These are phyloP conservation scores for Xylaria sp. DNA, from an alignment of 2,329 filamentous ascomycete species.

Conservation along the genomic window DNA sequence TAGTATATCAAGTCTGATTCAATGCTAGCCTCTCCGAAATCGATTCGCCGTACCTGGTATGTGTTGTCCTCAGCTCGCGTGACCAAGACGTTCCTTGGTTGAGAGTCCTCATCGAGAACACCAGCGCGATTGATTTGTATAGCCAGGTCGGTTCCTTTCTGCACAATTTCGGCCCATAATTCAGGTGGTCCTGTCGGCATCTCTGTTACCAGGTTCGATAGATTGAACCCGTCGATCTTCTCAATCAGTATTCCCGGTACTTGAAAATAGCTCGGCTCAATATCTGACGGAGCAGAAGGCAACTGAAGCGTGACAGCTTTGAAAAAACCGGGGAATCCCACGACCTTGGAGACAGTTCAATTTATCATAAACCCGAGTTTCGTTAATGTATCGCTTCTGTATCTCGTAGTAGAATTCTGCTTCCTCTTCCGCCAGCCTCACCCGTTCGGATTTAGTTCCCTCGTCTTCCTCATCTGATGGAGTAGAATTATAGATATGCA, in stretches of 20 bases:
- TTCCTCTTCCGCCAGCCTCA: conserved; percentile 10
- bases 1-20: conserved; percentile 1
- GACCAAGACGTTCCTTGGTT: conserved; percentile 15
- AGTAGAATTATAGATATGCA: not conserved
- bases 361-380: conserved; percentile 13
- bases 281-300: conserved; percentile 8
- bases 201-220: conserved; percentile 1
- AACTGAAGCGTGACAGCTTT: not conserved
- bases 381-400: not conserved
- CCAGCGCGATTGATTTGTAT: conserved; percentile 3
- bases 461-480: not conserved
- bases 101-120: not conserved
- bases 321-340: conserved; percentile 10
- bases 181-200: not conserved
- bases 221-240: conserved; percentile 14
- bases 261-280: conserved; percentile 3
- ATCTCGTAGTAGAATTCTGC: not conserved
- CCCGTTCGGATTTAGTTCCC: conserved; percentile 2
- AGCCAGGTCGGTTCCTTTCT: not conserved
- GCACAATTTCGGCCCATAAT: conserved; percentile 4
- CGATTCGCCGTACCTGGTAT: conserved; percentile 7
- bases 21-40: conserved; percentile 2
- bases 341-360: conserved; percentile 14
- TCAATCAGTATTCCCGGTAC: conserved; percentile 18
- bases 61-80: conserved; percentile 1